Percentiles rank a stretch among this genome's conserved stretches.
These are phyloP conservation scores for Musa beccarii DNA, from an alignment of 176 grass and related monocot species.

Conservation along the genomic window DNA sequence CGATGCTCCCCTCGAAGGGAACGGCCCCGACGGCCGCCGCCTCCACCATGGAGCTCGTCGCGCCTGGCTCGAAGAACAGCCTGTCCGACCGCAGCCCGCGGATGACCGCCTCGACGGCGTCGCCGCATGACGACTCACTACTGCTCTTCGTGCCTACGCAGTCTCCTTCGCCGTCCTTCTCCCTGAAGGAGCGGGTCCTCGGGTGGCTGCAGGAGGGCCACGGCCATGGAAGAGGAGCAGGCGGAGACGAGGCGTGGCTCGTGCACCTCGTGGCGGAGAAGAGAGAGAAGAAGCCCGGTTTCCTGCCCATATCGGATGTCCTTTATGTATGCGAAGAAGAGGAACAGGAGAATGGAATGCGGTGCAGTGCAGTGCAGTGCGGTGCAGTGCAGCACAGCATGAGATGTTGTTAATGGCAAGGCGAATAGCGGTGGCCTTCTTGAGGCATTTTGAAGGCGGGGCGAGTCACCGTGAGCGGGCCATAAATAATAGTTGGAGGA, in stretches of 20 bases:
- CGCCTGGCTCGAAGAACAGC: conserved; percentile 40
- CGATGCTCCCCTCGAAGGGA: conserved; percentile 38
- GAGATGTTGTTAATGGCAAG: no score
- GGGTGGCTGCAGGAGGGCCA: background rate
- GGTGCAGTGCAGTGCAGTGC: no score
- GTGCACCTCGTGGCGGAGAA: conserved; percentile 12
- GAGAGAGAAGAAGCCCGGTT: conserved; percentile 37
- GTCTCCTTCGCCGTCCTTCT: no score
- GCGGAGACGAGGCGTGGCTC: conserved; percentile 17
- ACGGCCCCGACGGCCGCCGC: background rate
- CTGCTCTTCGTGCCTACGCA: background rate
- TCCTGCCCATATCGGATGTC: conserved; percentile 34
- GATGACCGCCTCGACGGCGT: conserved; percentile 27
- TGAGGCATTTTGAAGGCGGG: no score
- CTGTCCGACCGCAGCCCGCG: conserved; percentile 39
- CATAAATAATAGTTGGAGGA: no score
- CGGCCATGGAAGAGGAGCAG: conserved; percentile 7
- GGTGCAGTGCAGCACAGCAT: no score
- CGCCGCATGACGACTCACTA: background rate
- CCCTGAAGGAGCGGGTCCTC: conserved; percentile 29
- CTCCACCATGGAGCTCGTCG: conserved; percentile 36
- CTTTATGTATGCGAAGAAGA: no score
- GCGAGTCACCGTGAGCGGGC: no score
- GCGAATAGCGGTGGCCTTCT: no score
- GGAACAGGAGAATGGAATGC: no score